Conservation (phyloP, 257 asterid genomes). For the Primulina tabacum region DNA sequence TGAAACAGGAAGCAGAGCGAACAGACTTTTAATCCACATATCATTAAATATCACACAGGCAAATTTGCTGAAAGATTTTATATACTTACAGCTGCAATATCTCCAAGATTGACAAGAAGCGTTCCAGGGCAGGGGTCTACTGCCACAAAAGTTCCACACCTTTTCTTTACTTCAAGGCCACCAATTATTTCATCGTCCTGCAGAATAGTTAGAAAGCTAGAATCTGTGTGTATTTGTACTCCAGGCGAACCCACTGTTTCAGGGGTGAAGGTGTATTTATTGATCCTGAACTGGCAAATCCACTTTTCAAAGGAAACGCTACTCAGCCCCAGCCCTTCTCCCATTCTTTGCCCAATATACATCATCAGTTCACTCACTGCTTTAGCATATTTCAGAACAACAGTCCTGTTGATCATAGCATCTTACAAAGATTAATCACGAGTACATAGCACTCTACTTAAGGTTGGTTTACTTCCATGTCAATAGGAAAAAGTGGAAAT, state of each 20-base stretch:
- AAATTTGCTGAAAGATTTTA: background rate
- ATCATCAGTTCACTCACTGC: constrained; percentile 45
- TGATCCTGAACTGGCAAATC: constrained; percentile 67
- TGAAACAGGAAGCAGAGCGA: background rate
- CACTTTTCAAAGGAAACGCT: constrained; percentile 42
- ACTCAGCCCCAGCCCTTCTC: constrained; percentile 44
- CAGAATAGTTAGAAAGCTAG: constrained; percentile 60
- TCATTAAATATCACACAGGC: background rate
- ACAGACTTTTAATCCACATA: too few relatives aligned
- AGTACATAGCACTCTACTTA: background rate
- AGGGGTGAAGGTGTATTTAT: constrained; percentile 52
- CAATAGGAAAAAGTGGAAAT: background rate
- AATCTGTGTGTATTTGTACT: constrained; percentile 65
- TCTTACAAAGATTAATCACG: background rate
- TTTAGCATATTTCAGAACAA: constrained; percentile 46
- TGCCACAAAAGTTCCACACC: constrained; percentile 45
- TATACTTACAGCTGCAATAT: constrained; percentile 43
- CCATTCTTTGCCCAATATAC: constrained; percentile 38
- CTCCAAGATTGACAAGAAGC: constrained; percentile 66
- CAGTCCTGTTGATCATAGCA: constrained; percentile 35
- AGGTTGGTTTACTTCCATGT: background rate
- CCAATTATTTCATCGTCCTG: constrained; percentile 67
- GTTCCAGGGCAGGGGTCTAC: constrained; percentile 61
- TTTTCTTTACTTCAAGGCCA: constrained; percentile 61
- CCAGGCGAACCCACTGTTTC: constrained; percentile 51